Evolutionary conservation across 164 flowering plant genomes (phyloP), one percentile per base, ranked within the genome.

Genomic region (Annona squamosa): DNA sequence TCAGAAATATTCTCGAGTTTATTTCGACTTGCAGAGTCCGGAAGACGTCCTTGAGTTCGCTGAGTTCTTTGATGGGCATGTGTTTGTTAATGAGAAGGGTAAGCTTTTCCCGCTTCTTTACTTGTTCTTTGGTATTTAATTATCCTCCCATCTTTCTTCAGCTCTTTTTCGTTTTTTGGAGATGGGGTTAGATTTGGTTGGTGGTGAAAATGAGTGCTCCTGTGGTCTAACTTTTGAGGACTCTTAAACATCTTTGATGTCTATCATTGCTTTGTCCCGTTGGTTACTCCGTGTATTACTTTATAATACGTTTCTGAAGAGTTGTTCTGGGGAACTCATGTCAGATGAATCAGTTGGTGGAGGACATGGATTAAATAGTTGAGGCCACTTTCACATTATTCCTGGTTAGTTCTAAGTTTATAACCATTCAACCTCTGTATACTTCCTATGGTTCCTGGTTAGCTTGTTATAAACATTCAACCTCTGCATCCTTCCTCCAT

Each of bases 31-130:
- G 83, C 88, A 86, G 77, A 86, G 76, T 61, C 84, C 89, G 47
- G 93, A 93, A 57, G 98, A 89, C 79, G 97, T 90, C 71, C 71
- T 91, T 41, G 98, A 90, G 85, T 91, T 93, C 78, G 95, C 97
- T 0, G 96, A 91, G 86, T 87, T 89, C 82, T 93, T 93, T 72
- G 85, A 87, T 69, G 98, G 97, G 13, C 97, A 89, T 77, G 81
- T 89, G 6, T 94, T 94, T 81, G 96, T 91, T 68, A 91, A 91
- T 78, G 98, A 93, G 80, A 91, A 91, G 78, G 97, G 98, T 91
- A 82, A 83, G 56, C 59, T 2, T 6, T 6, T 10, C 13, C 13
- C 17, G 9, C 59, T 52, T 3, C 59, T 52, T 52, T 52, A 5
- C 13, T 10, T 52, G 59, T 16, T 52, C 2, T 6, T 52, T 10